phyloP scores from a whole-genome alignment of 192 early-diverging fungal species.

The Coemansia reversa region DNA sequence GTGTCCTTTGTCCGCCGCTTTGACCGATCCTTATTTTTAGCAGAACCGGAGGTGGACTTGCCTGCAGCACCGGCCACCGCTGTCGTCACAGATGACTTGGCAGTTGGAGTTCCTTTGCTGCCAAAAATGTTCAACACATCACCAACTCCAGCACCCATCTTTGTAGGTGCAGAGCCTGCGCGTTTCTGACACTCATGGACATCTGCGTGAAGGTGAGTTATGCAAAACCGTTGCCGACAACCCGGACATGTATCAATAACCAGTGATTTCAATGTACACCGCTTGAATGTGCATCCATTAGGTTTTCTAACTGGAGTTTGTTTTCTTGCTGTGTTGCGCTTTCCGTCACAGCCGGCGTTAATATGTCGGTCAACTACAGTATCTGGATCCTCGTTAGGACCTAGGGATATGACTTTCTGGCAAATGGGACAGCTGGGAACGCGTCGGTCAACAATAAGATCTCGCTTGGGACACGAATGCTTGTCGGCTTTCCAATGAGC shows the following conservation, averaged over 20 bases:
- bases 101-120: slow-evolving; percentile 7
- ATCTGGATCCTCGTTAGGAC: slow-evolving; percentile 74
- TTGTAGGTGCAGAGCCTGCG: slow-evolving; percentile 20
- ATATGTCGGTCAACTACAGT: slow-evolving; percentile 36
- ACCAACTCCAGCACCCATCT: not conserved
- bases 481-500: slow-evolving; percentile 67
- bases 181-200: slow-evolving; percentile 65
- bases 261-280: slow-evolving; percentile 66
- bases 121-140: slow-evolving; percentile 18
- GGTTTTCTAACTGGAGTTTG: slow-evolving; percentile 40
- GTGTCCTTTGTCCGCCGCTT: slow-evolving; percentile 30
- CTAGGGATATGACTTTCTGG: slow-evolving; percentile 66
- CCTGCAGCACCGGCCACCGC: not conserved
- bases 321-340: slow-evolving; percentile 41
- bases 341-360: slow-evolving; percentile 12
- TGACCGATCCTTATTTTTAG: not conserved
- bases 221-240: slow-evolving; percentile 69
- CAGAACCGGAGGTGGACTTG: slow-evolving; percentile 3
- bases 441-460: slow-evolving; percentile 59
- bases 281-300: slow-evolving; percentile 59
- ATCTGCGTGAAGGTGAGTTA: slow-evolving; percentile 74
- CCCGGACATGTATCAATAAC: slow-evolving; percentile 66
- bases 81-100: not conserved
- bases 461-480: slow-evolving; percentile 62
- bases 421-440: slow-evolving; percentile 80